Conservation (phyloP, 2,329 filamentous ascomycete species). For the Septoria petroselini region DNA sequence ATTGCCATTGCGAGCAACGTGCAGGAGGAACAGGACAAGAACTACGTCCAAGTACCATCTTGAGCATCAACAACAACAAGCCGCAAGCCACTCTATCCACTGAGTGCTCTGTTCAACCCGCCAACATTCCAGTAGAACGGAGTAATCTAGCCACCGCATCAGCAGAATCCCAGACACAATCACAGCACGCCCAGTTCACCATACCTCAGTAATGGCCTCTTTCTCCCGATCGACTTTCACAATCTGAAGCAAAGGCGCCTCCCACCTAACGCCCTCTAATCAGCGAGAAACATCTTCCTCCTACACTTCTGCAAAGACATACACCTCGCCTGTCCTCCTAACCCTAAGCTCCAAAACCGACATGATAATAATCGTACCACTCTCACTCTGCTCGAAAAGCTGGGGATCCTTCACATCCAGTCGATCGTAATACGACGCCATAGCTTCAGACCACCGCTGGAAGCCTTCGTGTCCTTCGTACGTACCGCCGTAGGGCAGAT, state of each 20-base stretch:
- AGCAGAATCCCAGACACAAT: too few relatives aligned
- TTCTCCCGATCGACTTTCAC: slow-evolving; percentile 34
- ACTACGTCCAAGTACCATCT: too few relatives aligned
- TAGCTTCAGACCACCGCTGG: slow-evolving; percentile 35
- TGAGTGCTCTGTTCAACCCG: slow-evolving; percentile 22
- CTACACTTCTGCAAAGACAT: slow-evolving; percentile 37
- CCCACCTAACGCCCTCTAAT: too few relatives aligned
- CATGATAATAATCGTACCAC: slow-evolving; percentile 33
- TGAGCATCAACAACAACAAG: neutral
- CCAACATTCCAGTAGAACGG: slow-evolving; percentile 42
- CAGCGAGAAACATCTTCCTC: slow-evolving; percentile 3
- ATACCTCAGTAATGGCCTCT: slow-evolving; percentile 32
- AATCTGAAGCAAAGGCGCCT: too few relatives aligned
- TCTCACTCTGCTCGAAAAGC: slow-evolving; percentile 35
- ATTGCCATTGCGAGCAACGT: too few relatives aligned
- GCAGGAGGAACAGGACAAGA: too few relatives aligned
- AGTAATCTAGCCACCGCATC: slow-evolving; percentile 21
- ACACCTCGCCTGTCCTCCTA: slow-evolving; percentile 35
- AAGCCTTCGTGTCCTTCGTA: slow-evolving; percentile 37
- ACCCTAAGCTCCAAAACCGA: slow-evolving; percentile 34
- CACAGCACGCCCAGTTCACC: too few relatives aligned
- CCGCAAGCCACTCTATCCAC: neutral
- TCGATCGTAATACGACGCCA: slow-evolving; percentile 33
- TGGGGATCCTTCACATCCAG: slow-evolving; percentile 37
- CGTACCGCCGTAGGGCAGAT: slow-evolving; percentile 38